Evolutionary conservation across 306 rosid genomes (phyloP), one percentile per base, ranked within the genome.

Genomic region (Argentina anserina): DNA sequence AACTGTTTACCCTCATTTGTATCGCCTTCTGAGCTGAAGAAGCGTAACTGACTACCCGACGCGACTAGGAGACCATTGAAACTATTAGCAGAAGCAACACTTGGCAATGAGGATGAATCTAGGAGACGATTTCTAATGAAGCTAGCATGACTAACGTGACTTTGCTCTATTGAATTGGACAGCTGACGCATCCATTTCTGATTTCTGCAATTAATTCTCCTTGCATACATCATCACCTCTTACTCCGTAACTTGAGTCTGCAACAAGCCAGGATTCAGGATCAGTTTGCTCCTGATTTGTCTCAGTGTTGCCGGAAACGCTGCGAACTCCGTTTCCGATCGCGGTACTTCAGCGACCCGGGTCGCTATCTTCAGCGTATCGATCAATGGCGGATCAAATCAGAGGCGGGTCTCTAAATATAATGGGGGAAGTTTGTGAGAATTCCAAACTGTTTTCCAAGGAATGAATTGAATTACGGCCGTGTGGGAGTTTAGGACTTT

Each of bases 21-120:
- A 81, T 94, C 93, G 13, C 99, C 86, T 76, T 87, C 88, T 28
- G 99, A 91, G 77, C 99, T 94, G 78, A 78, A 94, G 43, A 70
- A 34, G 23, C 81, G 87, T 42, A 87, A 65, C 80, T 81, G 95
- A 66, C 78, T 76, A 77, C 81, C 69, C 61, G 64, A 73, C 70
- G 79, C 76, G 71, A 28, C 75, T 39, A 68, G 78, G 70, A 78
- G 78, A 81, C 73, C 75, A 65, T 70, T 43, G 75, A 63, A 78
- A 75, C 75, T 72, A 78, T 55, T 68, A 50, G 84, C 75, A 70
- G 82, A 74, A 45, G 68, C 76, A 80, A 70, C 74, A 71, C 76
- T 60, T 50, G 76, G 63, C 25, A 74, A 67, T 41, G 81, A 75
- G 70, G 74, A 60, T 34, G 83, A 83, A 72, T 81, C 81, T 58